Evolutionary conservation across 768 basidiomycete species (phyloP).

Genomic region (Boletus vermiculosoides): DNA sequence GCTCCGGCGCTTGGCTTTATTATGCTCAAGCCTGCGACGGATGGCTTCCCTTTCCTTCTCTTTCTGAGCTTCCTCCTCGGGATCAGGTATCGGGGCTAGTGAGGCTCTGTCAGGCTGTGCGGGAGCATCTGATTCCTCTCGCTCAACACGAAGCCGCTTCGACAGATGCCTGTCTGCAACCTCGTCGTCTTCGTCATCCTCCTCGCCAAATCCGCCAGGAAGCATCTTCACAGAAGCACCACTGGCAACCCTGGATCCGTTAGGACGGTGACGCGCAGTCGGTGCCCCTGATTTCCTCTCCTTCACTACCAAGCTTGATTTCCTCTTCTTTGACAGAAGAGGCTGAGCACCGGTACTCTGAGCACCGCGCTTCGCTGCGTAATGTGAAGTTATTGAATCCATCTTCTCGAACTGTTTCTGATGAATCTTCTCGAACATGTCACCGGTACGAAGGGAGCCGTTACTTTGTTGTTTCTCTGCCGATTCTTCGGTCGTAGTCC

Average conservation of each 20-base stretch:
- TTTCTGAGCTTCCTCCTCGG: conserved; percentile 33
- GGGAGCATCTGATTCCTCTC: conserved; percentile 25
- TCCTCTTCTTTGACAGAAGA: conserved; percentile 39
- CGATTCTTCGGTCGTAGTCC: conserved; percentile 3
- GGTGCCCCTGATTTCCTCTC: conserved; percentile 23
- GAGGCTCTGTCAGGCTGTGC: conserved; percentile 36
- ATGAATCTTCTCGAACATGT: conserved; percentile 58
- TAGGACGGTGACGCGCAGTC: conserved; percentile 21
- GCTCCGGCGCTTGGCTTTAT: conserved; percentile 67
- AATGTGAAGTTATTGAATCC: conserved; percentile 67
- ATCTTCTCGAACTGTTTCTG: conserved; percentile 69
- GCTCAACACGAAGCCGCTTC: conserved; percentile 44
- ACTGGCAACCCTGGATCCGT: conserved; percentile 26
- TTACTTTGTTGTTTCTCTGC: conserved; percentile 18
- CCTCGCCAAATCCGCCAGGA: conserved; percentile 59
- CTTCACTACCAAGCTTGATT: conserved; percentile 50
- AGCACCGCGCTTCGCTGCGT: conserved; percentile 41
- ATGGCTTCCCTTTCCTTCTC: conserved; percentile 56
- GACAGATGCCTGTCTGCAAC: conserved; percentile 38
- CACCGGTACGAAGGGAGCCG: conserved; percentile 26
- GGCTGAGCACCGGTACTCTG: conserved; percentile 21
- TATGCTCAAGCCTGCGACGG: conserved; percentile 61
- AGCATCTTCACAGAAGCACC: conserved; percentile 33
- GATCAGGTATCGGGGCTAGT: conserved; percentile 24
- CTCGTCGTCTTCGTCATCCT: conserved; percentile 46